Evolutionary conservation across 176 grass and related monocot genomes (phyloP), one percentile per base, ranked within the genome.

Genomic region (Cenchrus americanus): DNA sequence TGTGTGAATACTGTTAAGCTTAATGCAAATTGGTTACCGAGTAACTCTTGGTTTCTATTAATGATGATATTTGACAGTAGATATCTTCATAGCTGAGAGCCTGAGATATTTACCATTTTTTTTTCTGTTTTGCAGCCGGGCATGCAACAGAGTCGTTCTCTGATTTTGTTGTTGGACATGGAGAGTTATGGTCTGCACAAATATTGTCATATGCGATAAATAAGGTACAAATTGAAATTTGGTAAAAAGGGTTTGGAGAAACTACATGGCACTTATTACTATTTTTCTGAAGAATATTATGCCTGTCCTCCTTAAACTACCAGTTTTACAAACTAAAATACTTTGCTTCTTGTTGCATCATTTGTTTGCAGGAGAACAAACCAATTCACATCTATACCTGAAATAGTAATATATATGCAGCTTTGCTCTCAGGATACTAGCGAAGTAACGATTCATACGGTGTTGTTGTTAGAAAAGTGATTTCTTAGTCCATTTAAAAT

Each of bases 131-230:
- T 94, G 92, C 84, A 98, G 96, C 96, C 90, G 96, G 96, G 75
- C 92, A 98, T 88, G 96, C 87, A 32, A 98, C 96, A 21, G 92
- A 98, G 77, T 95, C 96, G 69, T 98, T 98, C 73, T 84, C 96
- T 34, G 96, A 98, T 82, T 98, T 98, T 69, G 91, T 98, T 80
- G 95, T 98, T 79, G 95, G 92, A 24, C 85, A 98, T 91, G 96
- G 96, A 55, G 96, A 98, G 57, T 82, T 98, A 80, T 98, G 96
- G 96, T 98, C 96, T 82, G 87, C 96, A 66, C 92, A 95, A 66
- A 93, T 98, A 91, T 52, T 98, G n/a, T 95, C 92, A 13, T 90
- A 85, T 91, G 91, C 85, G 14, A 95, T 98, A 86, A 86, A 90
- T 73, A 98, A 98, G 96, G 96, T 97, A 77, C 73, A 60, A 3